These are phyloP conservation scores for Aspergillus ruber DNA, from an alignment of 2,329 filamentous ascomycete species.

Conservation along the genomic window DNA sequence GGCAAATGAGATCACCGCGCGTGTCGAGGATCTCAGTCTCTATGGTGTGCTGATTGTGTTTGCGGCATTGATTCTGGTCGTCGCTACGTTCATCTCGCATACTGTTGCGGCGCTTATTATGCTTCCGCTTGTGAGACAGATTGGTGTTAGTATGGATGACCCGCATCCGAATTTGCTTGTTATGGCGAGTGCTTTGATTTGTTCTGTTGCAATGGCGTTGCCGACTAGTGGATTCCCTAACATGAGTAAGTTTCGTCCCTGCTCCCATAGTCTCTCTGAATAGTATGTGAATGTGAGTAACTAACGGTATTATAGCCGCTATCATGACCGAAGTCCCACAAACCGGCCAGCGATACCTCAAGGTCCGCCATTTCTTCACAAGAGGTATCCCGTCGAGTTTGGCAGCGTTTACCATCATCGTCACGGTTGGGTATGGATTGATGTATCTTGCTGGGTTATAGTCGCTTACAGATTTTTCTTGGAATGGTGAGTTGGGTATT, in stretches of 20 bases:
- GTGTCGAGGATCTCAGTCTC: constrained; percentile 70
- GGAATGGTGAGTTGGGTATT: background rate
- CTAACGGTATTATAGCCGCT: constrained; percentile 55
- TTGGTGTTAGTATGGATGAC: constrained; percentile 77
- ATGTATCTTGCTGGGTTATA: constrained; percentile 71
- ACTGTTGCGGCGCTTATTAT: constrained; percentile 95
- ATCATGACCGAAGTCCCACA: constrained; percentile 98
- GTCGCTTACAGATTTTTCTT: background rate
- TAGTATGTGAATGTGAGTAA: constrained; percentile 13
- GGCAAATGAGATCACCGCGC: constrained; percentile 65
- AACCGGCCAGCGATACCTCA: constrained; percentile 83
- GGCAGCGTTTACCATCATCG: constrained; percentile 71
- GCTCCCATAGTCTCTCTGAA: background rate
- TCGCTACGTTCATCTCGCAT: constrained; percentile 96
- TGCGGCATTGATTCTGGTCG: constrained; percentile 73
- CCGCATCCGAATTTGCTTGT: constrained; percentile 92
- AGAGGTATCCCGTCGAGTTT: constrained; percentile 84
- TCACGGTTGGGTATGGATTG: constrained; percentile 83
- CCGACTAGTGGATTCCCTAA: constrained; percentile 97
- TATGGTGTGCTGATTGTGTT: constrained; percentile 87
- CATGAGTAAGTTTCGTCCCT: constrained; percentile 71
- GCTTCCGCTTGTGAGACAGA: constrained; percentile 78
- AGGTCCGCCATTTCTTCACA: constrained; percentile 90
- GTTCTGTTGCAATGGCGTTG: constrained; percentile 92
- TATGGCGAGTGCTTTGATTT: constrained; percentile 94